Base-by-base conservation (phyloP, 2,329 filamentous ascomycete species). In the Beauveria caledonica region DNA sequence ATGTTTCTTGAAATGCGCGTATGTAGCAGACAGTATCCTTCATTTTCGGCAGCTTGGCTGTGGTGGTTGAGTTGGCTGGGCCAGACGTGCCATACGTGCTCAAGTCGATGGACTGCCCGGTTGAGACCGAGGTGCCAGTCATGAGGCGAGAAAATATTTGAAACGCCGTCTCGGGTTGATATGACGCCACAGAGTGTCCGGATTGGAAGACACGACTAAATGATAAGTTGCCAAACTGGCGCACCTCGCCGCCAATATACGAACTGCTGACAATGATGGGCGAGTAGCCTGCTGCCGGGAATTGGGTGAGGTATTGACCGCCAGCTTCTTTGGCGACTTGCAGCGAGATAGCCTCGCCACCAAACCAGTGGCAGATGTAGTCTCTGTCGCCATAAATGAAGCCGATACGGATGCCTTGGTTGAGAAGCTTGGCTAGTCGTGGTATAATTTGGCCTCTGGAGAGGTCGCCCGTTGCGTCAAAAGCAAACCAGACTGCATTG, bases 221-320 rank as follows among this genome's bases (percentile, higher is more conserved):
- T 17, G 81, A 85, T 58, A 89, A 80, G 66, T 92, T 92, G 11
- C 87, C 89, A 66, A 84, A 89, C 71, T 94, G 89, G 4, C 89
- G 82, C 0, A 90, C 89, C 60, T 84, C 82, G 21, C 90, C 90
- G 56, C 84, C 89, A 68, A 86, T 83, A 72, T 88, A 87, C 7
- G 80, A 78, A 27, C 78, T 79, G 68, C 90, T 89, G 45, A 89
- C 84, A 13, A 85, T 76, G 63, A 94, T 85, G 15, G 87, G 84
- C 0, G 84, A 82, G 69, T 94, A 94, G 1, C 89, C 89, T 0
- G 90, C 86, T 0, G 75, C 71, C 1, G 79, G 74, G 69, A 93
- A 94, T 29, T 74, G 72, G 1, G 73, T 71, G 0, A 77, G 72
- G 64, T 87, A 85, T 19, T 72, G 66, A 17, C 71, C 65, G 5